phyloP scores from a whole-genome alignment of 2,329 filamentous ascomycete species.

The Ophiostoma fasciatum region DNA sequence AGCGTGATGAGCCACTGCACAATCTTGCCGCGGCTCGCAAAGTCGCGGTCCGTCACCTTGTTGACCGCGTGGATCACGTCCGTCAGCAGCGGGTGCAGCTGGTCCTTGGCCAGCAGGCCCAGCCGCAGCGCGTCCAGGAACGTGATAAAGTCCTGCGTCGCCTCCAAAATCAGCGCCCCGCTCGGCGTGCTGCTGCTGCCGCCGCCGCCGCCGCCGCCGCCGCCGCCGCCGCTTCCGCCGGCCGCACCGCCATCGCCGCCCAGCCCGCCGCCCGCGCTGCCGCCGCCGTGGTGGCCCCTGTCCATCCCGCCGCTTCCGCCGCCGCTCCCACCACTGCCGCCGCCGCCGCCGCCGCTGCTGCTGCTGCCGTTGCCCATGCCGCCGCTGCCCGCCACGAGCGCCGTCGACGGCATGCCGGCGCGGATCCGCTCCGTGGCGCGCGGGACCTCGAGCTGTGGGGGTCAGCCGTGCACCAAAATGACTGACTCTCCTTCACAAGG shows the following conservation, averaged over 20 bases:
- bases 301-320: conserved; percentile 37
- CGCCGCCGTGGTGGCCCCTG: conserved; percentile 31
- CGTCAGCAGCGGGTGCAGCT: conserved; percentile 84
- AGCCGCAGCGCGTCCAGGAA: conserved; percentile 90
- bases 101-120: conserved; percentile 85
- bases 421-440: conserved; percentile 84
- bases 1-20: conserved; percentile 95
- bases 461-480: neutral
- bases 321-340: conserved; percentile 22
- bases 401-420: conserved; percentile 82
- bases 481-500: neutral
- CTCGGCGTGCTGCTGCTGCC: conserved; percentile 31
- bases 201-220: conserved; percentile 48
- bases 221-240: conserved; percentile 38
- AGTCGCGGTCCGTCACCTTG: conserved; percentile 88
- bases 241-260: conserved; percentile 31
- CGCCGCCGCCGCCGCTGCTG: conserved; percentile 21
- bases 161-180: conserved; percentile 63
- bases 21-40: conserved; percentile 91
- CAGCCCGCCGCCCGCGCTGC: too few species aligned
- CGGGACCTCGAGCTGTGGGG: conserved; percentile 69
- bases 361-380: conserved; percentile 28
- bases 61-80: conserved; percentile 97
- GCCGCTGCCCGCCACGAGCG: conserved; percentile 33
- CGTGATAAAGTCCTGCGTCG: conserved; percentile 97